A percentile compares a stretch with the other conserved stretches of the same genome.
phyloP scores from a whole-genome alignment of 495 filamentous ascomycete species.

The Penicillium angulare region DNA sequence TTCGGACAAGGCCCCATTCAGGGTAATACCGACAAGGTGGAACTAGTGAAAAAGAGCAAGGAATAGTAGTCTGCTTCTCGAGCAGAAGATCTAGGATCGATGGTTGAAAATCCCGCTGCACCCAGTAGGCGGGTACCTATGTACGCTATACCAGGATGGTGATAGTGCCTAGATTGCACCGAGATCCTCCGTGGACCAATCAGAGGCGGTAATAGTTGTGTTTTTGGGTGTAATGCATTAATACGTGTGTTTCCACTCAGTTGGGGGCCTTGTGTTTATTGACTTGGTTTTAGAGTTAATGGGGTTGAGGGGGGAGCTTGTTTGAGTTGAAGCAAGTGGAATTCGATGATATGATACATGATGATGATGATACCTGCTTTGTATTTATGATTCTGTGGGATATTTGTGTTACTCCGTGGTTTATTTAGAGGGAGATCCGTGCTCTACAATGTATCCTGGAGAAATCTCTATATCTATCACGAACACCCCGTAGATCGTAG shows the following conservation, averaged over 20 bases:
- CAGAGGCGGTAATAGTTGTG: neutral
- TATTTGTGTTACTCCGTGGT: no score
- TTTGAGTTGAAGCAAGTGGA: no score
- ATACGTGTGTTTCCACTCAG: neutral
- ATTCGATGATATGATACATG: neutral
- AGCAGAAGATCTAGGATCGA: neutral
- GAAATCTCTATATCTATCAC: no score
- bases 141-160: neutral
- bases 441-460: no score
- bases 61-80: neutral
- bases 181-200: constrained; percentile 41
- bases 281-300: neutral
- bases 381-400: neutral
- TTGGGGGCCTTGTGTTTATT: neutral
- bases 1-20: neutral
- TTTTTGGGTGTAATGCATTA: no score
- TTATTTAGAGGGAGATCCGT: no score
- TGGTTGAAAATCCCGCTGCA: neutral
- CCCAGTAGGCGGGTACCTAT: constrained; percentile 33
- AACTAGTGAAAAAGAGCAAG: neutral
- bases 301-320: no score
- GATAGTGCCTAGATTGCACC: constrained; percentile 18
- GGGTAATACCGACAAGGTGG: neutral
- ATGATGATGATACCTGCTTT: neutral
- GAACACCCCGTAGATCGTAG: no score